A percentile compares a stretch with the other conserved stretches of the same genome.
phyloP scores from a whole-genome alignment of 495 filamentous ascomycete species.

The Annulohypoxylon bovei region DNA sequence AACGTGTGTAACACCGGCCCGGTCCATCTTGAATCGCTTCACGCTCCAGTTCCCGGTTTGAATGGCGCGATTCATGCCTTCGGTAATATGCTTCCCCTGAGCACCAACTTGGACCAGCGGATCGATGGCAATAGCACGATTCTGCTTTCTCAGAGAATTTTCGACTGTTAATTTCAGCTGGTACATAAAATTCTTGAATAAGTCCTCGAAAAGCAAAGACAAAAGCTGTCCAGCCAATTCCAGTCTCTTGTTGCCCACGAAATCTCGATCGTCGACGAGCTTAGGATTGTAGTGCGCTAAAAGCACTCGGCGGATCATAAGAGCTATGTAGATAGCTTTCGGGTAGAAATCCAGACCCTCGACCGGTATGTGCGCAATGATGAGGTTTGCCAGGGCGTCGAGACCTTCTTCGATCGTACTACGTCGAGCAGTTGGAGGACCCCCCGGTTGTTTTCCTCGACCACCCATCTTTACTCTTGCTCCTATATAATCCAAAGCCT shows the following conservation, averaged over 20 bases:
- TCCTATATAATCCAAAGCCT: constrained; percentile 92
- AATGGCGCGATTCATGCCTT: constrained; percentile 91
- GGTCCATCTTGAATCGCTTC: constrained; percentile 97
- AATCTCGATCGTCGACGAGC: constrained; percentile 94
- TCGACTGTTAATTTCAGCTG: constrained; percentile 91
- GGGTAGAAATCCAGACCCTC: constrained; percentile 89
- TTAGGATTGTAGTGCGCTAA: constrained; percentile 91
- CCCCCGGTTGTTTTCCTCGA: constrained; percentile 58
- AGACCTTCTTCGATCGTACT: constrained; percentile 87
- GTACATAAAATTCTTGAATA: constrained; percentile 93
- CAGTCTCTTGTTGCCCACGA: constrained; percentile 95
- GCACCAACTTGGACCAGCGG: constrained; percentile 78
- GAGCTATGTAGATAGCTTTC: constrained; percentile 93
- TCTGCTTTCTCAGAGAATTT: constrained; percentile 89
- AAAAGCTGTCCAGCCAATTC: constrained; percentile 95
- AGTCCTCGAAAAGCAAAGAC: constrained; percentile 94
- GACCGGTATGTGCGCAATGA: constrained; percentile 94
- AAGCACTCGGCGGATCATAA: constrained; percentile 92
- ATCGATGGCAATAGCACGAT: constrained; percentile 86
- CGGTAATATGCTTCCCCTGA: constrained; percentile 82
- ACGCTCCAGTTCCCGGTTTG: constrained; percentile 97
- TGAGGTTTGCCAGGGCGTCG: constrained; percentile 88
- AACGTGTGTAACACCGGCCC: constrained; percentile 96
- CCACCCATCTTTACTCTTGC: constrained; percentile 83
- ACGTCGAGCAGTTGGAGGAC: constrained; percentile 57